These are phyloP conservation scores for Picochlorum sp. DNA, from an alignment of 139 green algal species.

Conservation along the genomic window DNA sequence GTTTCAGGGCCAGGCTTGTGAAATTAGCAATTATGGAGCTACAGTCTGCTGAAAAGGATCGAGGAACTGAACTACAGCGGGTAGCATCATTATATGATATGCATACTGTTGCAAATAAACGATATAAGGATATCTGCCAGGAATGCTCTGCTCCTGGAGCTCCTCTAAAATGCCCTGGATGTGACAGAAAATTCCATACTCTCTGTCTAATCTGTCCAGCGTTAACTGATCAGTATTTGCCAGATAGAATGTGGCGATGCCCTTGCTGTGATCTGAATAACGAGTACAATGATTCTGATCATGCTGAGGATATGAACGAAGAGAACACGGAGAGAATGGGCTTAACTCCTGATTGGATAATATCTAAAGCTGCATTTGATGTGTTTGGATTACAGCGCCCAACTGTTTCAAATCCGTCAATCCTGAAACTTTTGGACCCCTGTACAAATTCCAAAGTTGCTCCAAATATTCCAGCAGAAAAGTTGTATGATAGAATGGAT, in stretches of 20 bases:
- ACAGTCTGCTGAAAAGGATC: background rate
- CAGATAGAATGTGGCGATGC: background rate
- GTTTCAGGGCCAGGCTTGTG: background rate
- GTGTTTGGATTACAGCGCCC: slow-evolving; percentile 47
- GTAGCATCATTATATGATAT: background rate
- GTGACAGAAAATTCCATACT: slow-evolving; percentile 7
- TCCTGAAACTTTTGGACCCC: slow-evolving; percentile 66
- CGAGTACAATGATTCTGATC: no score
- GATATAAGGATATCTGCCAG: background rate
- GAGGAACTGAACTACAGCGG: background rate
- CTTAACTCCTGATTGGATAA: slow-evolving; percentile 70
- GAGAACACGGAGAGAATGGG: slow-evolving; percentile 37
- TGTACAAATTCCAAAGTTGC: slow-evolving; percentile 68
- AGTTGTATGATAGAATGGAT: slow-evolving; percentile 71
- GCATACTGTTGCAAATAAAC: background rate
- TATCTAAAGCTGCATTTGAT: slow-evolving; percentile 34
- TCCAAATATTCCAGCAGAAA: slow-evolving; percentile 80
- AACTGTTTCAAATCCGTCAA: slow-evolving; percentile 45
- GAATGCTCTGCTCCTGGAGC: background rate
- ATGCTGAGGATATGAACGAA: background rate
- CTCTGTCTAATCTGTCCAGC: slow-evolving; percentile 1
- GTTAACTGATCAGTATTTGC: slow-evolving; percentile 1
- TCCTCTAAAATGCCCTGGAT: background rate
- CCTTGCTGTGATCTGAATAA: background rate
- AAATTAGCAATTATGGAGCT: background rate